Evolutionary conservation across 2,329 filamentous ascomycete species (phyloP).

Genomic region (Scytalidium lignicola): DNA sequence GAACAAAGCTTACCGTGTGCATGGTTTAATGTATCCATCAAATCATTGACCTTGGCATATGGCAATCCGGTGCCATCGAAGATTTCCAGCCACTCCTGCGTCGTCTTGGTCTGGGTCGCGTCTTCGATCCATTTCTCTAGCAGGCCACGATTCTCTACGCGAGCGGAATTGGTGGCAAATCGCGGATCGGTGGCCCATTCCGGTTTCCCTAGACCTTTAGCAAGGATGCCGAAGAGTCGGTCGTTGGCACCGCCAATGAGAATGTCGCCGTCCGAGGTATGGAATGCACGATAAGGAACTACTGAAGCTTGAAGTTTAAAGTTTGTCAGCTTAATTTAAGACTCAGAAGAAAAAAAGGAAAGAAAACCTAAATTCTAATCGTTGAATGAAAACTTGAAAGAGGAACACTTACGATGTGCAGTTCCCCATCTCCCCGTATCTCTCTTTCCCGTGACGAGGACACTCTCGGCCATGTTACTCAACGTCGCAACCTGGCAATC

Average conservation of each 20-base stretch:
- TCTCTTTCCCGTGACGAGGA: constrained; percentile 75
- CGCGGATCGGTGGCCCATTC: constrained; percentile 54
- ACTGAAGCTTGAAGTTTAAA: constrained; percentile 74
- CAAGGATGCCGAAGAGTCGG: constrained; percentile 58
- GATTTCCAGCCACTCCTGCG: constrained; percentile 75
- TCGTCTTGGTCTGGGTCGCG: constrained; percentile 69
- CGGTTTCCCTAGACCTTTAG: constrained; percentile 48
- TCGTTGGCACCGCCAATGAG: constrained; percentile 66
- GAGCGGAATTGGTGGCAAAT: constrained; percentile 54
- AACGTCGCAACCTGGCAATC: constrained; percentile 91
- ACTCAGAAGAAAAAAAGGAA: not conserved
- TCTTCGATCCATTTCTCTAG: constrained; percentile 74
- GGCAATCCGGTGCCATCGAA: constrained; percentile 90
- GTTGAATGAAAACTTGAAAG: too few species aligned
- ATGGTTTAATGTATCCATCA: constrained; percentile 76
- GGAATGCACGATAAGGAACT: constrained; percentile 84
- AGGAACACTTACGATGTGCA: constrained; percentile 71
- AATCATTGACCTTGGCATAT: constrained; percentile 88
- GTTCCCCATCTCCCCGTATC: constrained; percentile 91
- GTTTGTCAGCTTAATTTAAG: not conserved
- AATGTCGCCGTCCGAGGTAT: constrained; percentile 61
- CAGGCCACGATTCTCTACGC: constrained; percentile 63
- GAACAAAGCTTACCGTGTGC: constrained; percentile 50
- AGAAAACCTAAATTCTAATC: too few species aligned
- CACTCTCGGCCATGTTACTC: constrained; percentile 87